Percentiles rank a stretch among this genome's conserved stretches.
phyloP scores from a whole-genome alignment of 306 rosid species.

The Senna siamea region DNA sequence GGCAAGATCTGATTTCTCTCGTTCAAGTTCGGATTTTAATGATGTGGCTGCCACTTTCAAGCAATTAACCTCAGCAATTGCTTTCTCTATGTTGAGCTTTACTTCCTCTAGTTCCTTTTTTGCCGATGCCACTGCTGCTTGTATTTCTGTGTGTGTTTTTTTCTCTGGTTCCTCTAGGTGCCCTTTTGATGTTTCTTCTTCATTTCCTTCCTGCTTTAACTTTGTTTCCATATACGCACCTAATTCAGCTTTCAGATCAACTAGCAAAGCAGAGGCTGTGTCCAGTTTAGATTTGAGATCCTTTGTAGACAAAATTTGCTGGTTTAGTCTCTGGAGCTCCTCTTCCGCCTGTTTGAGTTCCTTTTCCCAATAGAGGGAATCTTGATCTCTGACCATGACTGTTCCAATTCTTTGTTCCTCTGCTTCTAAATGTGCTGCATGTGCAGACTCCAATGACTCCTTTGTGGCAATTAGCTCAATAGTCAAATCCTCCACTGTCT shows the following conservation, averaged over 20 bases:
- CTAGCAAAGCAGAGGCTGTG: slow-evolving; percentile 75
- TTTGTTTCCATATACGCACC: slow-evolving; percentile 87
- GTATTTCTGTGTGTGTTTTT: slow-evolving; percentile 67
- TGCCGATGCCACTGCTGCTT: slow-evolving; percentile 79
- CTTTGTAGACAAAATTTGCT: slow-evolving; percentile 74
- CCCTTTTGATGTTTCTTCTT: slow-evolving; percentile 48
- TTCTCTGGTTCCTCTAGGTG: slow-evolving; percentile 54
- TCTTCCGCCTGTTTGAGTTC: slow-evolving; percentile 88
- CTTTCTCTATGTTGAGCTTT: slow-evolving; percentile 87
- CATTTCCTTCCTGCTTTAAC: slow-evolving; percentile 61
- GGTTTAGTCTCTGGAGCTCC: slow-evolving; percentile 77
- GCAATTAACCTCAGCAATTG: slow-evolving; percentile 75
- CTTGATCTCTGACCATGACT: slow-evolving; percentile 94
- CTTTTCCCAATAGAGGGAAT: slow-evolving; percentile 92
- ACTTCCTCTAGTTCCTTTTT: slow-evolving; percentile 83
- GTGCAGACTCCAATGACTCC: slow-evolving; percentile 89
- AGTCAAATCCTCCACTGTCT: slow-evolving; percentile 87
- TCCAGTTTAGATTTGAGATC: slow-evolving; percentile 87
- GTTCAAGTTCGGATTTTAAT: slow-evolving; percentile 78
- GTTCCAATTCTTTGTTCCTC: slow-evolving; percentile 97
- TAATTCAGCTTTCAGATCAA: slow-evolving; percentile 85
- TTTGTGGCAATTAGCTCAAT: slow-evolving; percentile 86
- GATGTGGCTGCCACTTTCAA: slow-evolving; percentile 87
- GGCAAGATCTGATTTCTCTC: slow-evolving; percentile 74
- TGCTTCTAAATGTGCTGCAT: slow-evolving; percentile 91